Base-by-base conservation (phyloP, 768 basidiomycete genomes). In the Pisolithus microcarpus region DNA sequence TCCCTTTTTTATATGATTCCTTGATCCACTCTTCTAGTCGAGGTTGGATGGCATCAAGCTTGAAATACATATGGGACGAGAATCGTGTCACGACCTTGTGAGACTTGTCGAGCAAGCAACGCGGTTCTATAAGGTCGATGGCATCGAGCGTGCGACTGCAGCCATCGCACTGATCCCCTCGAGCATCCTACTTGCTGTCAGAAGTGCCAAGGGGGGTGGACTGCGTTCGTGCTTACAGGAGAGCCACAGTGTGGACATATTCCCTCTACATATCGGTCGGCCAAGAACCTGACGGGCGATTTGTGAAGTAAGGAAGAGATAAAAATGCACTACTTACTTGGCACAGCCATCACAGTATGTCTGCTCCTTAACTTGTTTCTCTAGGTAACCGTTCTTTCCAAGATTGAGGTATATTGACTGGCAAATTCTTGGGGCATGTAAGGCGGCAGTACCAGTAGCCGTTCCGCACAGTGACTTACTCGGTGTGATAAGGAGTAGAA, bases 221-320 rank as follows among this genome's bases (percentile, higher is more conserved):
- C n/a, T 8, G 19, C 5, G 11, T 23, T 28, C 21, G 13, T 11
- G 61, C 78, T 57, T 53, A 88, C 88, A 52, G 92, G 86, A 56
- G 84, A 92, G 44, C 78, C 79, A 63, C 96, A 98, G 68, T 96
- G 78, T 1, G 96, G 96, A 64, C 96, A 99, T 31, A 81, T 91
- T n/a, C 96, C 96, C 68, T 98, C 95, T 0, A 98, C 94, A 69
- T 87, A 98, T 49, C 96, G 86, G 70, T 99, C 96, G 18, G 96
- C 96, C 34, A 99, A 71, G 72, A 96, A 99, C 59, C 90, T 91
- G 53, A 6, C 46, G 50, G 5, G 16, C 31, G 34, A 55, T 55
- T 43, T 51, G 53, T 53, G 30, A 44, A 43, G 18, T 43, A 61
- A 45, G 18, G 23, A 39, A 24, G 26, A 2, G 28, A 8, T 45